Conservation (phyloP, 306 rosid genomes). For the Castanopsis chinensis region DNA sequence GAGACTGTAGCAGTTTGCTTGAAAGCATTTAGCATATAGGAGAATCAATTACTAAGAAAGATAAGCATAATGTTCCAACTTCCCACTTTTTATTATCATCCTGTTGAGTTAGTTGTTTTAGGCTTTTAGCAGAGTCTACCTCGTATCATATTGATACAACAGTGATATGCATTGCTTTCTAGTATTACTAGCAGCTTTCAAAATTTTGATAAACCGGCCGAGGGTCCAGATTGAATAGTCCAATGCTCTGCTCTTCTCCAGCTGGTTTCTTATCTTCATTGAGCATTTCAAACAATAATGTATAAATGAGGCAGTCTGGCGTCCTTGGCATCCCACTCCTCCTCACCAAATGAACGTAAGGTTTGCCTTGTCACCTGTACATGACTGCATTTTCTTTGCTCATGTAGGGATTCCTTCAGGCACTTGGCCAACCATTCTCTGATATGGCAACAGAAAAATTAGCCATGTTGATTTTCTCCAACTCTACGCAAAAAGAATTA, state of each 20-base stretch:
- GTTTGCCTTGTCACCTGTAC: not conserved
- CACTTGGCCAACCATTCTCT: slow-evolving; percentile 11
- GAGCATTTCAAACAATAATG: slow-evolving; percentile 1
- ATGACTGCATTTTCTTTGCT: not conserved
- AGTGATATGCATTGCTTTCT: too few relatives aligned
- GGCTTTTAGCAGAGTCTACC: too few relatives aligned
- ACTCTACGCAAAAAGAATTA: not conserved
- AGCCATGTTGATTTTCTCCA: not conserved
- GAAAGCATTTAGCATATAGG: too few relatives aligned
- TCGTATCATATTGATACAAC: too few relatives aligned
- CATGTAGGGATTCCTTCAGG: not conserved
- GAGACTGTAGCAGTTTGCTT: too few relatives aligned
- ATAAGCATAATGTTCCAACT: too few relatives aligned
- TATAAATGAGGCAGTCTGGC: not conserved
- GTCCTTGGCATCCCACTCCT: not conserved
- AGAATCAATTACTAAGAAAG: too few relatives aligned
- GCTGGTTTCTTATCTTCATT: slow-evolving; percentile 4
- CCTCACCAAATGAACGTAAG: not conserved
- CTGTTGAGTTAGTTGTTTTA: too few relatives aligned
- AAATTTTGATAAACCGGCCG: slow-evolving; percentile 6
- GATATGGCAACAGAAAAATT: not conserved
- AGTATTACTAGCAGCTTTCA: too few relatives aligned
- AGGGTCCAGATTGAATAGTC: slow-evolving; percentile 24
- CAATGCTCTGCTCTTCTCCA: slow-evolving; percentile 23
- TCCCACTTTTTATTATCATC: too few relatives aligned